phyloP scores from a whole-genome alignment of 2,329 filamentous ascomycete species.

The Aureobasidium sp. region DNA sequence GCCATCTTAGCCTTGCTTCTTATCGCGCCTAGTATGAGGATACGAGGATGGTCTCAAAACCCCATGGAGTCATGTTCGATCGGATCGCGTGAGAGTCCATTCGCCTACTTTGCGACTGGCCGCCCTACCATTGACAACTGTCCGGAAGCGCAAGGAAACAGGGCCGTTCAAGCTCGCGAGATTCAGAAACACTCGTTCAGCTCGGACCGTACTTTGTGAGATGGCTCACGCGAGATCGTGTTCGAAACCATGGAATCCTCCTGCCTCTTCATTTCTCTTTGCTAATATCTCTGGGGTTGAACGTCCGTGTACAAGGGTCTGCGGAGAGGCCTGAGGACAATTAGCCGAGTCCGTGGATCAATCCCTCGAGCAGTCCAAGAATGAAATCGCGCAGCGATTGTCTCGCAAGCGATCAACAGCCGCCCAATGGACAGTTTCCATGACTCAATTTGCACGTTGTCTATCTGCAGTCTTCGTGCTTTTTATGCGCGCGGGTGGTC shows the following conservation, averaged over 20 bases:
- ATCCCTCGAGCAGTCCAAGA: background rate
- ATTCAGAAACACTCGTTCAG: background rate
- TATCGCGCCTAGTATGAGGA: background rate
- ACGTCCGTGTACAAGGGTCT: slow-evolving; percentile 11
- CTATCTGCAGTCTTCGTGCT: slow-evolving; percentile 1
- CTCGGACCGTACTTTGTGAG: background rate
- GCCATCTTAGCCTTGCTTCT: slow-evolving; percentile 5
- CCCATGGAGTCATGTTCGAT: background rate
- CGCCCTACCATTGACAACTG: slow-evolving; percentile 4
- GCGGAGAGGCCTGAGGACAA: background rate
- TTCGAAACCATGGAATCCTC: background rate
- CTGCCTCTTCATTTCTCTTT: slow-evolving; percentile 1
- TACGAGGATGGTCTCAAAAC: background rate
- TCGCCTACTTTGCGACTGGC: background rate
- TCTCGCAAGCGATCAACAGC: background rate
- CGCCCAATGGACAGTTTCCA: background rate
- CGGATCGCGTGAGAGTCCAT: background rate
- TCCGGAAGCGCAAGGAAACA: background rate
- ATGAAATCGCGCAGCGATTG: background rate
- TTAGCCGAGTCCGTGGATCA: slow-evolving; percentile 3
- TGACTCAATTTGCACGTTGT: slow-evolving; percentile 7
- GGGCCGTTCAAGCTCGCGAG: background rate
- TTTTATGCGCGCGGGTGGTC: slow-evolving; percentile 13
- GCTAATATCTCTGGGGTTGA: slow-evolving; percentile 8
- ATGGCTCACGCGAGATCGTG: background rate